Conservation (phyloP, 163 green algal species). For the Trebouxiophyceae sp. region DNA sequence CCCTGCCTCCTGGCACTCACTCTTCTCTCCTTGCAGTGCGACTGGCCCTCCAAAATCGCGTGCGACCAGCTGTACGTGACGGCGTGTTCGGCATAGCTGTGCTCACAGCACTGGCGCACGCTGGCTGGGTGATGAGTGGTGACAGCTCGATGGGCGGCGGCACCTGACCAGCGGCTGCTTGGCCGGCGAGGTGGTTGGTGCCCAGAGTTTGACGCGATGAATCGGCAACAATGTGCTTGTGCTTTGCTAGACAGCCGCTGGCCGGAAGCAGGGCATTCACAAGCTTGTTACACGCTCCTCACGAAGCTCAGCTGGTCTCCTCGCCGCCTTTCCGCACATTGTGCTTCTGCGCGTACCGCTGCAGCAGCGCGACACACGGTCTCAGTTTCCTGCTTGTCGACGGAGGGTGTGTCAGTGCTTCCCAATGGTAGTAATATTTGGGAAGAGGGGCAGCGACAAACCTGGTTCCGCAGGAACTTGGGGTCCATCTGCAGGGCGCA, state of each 20-base stretch:
- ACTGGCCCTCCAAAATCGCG: conserved; percentile 13
- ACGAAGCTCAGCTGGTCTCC: too few species aligned
- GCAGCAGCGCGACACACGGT: conserved; percentile 10
- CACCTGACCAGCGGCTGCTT: too few species aligned
- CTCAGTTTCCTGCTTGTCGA: not conserved
- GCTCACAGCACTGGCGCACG: conserved; percentile 14
- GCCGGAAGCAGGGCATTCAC: too few species aligned
- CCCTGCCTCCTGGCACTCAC: too few species aligned
- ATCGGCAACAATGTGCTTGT: too few species aligned
- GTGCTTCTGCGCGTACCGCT: conserved; percentile 88
- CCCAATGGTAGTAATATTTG: not conserved
- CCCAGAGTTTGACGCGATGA: too few species aligned
- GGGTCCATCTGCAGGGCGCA: conserved; percentile 87
- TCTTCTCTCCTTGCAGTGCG: conserved; percentile 19
- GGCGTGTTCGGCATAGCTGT: conserved; percentile 9
- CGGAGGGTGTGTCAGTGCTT: not conserved
- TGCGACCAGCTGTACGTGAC: conserved; percentile 8
- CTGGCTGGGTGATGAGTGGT: conserved; percentile 10
- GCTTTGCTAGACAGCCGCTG: too few species aligned
- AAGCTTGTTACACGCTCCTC: too few species aligned
- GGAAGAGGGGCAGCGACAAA: not conserved
- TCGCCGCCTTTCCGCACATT: conserved; percentile 42
- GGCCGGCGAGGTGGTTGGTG: too few species aligned
- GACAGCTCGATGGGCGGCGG: too few species aligned
- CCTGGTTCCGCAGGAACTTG: conserved; percentile 96